These are phyloP conservation scores for Pulchroboletus neoregius DNA, from an alignment of 1,284 basidiomycete genomes.

Conservation along the genomic window DNA sequence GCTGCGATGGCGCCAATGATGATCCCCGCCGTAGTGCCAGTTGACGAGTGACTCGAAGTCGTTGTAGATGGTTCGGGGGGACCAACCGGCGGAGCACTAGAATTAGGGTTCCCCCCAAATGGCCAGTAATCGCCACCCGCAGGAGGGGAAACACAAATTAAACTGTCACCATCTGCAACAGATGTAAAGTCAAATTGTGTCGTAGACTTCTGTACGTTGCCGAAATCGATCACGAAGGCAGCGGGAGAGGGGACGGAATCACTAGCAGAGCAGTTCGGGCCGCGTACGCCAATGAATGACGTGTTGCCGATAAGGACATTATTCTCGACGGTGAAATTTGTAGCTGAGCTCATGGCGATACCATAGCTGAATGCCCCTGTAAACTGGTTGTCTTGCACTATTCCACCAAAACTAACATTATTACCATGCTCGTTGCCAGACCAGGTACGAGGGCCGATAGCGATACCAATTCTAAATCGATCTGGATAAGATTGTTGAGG, in stretches of 20 bases:
- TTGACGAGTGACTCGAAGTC: constrained; percentile 27
- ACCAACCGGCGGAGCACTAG: constrained; percentile 14
- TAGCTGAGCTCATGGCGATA: constrained; percentile 61
- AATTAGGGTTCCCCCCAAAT: constrained; percentile 50
- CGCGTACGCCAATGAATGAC: constrained; percentile 70
- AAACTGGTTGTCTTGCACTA: constrained; percentile 62
- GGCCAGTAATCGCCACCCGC: constrained; percentile 71
- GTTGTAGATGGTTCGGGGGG: constrained; percentile 16
- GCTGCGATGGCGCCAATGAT: constrained; percentile 52
- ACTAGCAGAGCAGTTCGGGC: constrained; percentile 61
- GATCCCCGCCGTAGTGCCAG: constrained; percentile 46
- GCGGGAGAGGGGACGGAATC: constrained; percentile 50
- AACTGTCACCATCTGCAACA: constrained; percentile 49
- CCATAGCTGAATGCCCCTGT: constrained; percentile 71
- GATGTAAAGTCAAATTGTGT: constrained; percentile 51
- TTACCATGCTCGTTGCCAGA: constrained; percentile 59
- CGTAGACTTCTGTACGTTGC: constrained; percentile 39
- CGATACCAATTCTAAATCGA: constrained; percentile 60
- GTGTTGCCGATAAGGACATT: constrained; percentile 69
- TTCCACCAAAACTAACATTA: constrained; percentile 59
- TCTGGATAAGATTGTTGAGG: constrained; percentile 2
- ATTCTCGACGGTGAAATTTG: constrained; percentile 62
- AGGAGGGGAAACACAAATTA: constrained; percentile 66
- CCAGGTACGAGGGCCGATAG: constrained; percentile 77
- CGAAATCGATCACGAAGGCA: constrained; percentile 56